A percentile compares a stretch with the other conserved stretches of the same genome.
Evolutionary conservation across 371 early-diverging fungal genomes (phyloP).

Genomic region (Lichtheimia ornata): DNA sequence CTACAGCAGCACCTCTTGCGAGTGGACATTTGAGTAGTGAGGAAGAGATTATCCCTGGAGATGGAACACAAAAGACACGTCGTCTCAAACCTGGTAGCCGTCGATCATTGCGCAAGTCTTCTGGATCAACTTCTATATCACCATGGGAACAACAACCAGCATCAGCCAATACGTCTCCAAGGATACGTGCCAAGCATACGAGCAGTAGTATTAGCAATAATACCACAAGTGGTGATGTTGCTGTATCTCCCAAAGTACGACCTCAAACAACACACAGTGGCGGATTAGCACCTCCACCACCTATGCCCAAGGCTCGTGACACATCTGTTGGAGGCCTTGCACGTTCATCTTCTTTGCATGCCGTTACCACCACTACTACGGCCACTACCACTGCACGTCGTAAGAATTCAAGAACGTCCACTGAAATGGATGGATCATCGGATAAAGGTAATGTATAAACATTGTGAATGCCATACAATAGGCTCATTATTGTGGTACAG

Average conservation of each 20-base stretch:
- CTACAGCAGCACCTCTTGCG: slow-evolving; percentile 4
- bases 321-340: no score
- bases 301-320: no score
- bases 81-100: slow-evolving; percentile 11
- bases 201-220: slow-evolving; percentile 2
- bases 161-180: slow-evolving; percentile 14
- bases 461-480: neutral
- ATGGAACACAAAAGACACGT: slow-evolving; percentile 7
- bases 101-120: slow-evolving; percentile 9
- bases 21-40: slow-evolving; percentile 20
- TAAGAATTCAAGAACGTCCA: slow-evolving; percentile 11
- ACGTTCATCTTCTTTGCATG: no score
- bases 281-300: no score
- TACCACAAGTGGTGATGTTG: neutral
- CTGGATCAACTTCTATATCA: slow-evolving; percentile 6
- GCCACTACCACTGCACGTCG: slow-evolving; percentile 12
- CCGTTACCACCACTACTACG: neutral
- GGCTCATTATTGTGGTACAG: neutral
- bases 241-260: neutral
- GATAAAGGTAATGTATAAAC: slow-evolving; percentile 14
- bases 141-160: slow-evolving; percentile 3
- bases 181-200: slow-evolving; percentile 12
- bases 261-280: neutral
- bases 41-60: slow-evolving; percentile 13
- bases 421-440: slow-evolving; percentile 4